A percentile compares a stretch with the other conserved stretches of the same genome.
These are phyloP conservation scores for Hypoxylon rickii DNA, from an alignment of 495 filamentous ascomycete genomes.

Conservation along the genomic window DNA sequence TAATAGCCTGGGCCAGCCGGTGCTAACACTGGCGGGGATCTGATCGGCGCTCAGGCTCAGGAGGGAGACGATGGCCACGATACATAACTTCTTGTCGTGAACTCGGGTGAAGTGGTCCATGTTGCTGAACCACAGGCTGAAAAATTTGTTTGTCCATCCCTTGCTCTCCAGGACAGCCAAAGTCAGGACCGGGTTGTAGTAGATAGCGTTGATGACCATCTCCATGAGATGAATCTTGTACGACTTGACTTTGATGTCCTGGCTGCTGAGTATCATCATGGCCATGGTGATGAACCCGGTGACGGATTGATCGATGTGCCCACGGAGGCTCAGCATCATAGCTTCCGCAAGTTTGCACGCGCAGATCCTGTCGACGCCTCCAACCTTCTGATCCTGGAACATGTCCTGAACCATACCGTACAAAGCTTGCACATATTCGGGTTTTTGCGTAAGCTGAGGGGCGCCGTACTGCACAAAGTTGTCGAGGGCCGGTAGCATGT, in stretches of 20 bases:
- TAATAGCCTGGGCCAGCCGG: constrained; percentile 94
- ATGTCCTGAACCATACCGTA: constrained; percentile 79
- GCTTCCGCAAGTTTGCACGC: constrained; percentile 99
- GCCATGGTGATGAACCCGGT: constrained; percentile 85
- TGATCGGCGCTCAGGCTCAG: constrained; percentile 75
- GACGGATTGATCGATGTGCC: constrained; percentile 84
- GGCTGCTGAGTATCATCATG: constrained; percentile 74
- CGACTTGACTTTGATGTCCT: constrained; percentile 79
- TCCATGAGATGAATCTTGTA: constrained; percentile 97
- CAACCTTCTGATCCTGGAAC: constrained; percentile 79
- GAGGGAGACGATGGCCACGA: constrained; percentile 86
- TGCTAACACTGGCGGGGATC: constrained; percentile 85
- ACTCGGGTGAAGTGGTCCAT: constrained; percentile 93
- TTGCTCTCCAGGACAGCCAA: constrained; percentile 87
- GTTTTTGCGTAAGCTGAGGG: constrained; percentile 76
- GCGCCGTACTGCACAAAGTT: constrained; percentile 95
- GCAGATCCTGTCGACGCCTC: constrained; percentile 93
- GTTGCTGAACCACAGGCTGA: constrained; percentile 94
- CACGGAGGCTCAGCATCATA: constrained; percentile 92
- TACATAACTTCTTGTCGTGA: constrained; percentile 97
- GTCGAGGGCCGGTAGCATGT: constrained; percentile 97
- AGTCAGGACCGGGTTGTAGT: constrained; percentile 87
- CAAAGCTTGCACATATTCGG: constrained; percentile 82
- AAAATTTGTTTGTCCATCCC: constrained; percentile 99
- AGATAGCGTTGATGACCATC: constrained; percentile 97